Base-by-base conservation (phyloP, 2,329 filamentous ascomycete genomes). In the Rutstroemia sp. region DNA sequence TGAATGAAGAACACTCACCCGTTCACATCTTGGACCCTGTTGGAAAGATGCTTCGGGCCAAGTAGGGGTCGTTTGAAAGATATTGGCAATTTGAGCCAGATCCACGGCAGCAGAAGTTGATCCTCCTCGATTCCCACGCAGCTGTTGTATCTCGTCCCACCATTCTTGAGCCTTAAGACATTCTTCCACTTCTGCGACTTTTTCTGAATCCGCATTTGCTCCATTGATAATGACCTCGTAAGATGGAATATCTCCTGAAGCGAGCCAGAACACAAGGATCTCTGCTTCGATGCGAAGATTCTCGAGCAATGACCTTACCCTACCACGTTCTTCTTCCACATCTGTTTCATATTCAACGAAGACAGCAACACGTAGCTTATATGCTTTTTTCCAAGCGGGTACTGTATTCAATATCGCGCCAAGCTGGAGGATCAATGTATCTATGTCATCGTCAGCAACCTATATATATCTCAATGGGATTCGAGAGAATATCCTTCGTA, bases 311-410 rank as follows among this genome's bases (percentile, higher is more conserved):
- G 86, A 82, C 58, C 82, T 82, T 16, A 95, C 86, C 56, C 89
- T 77, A 1, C 79, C 80, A 38, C 82, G 76, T 70, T 95, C 90
- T 70, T 95, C 88, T 40, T 87, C 82, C 0, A 95, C 85, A 63
- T 95, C 90, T 25, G 78, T 83, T 68, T 94, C 89, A 63, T 95
- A 95, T 67, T 95, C 90, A 19, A 95, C 90, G 69, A 95, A 95
- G 0, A 95, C 89, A 54, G 87, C 82, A 4, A 95, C 87, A 40
- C 90, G 84, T 7, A 95, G 72, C 42, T 76, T 78, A 68, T 88
- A 94, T 0, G 78, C 79, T 52, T 81, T 82, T 64, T 87, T 88
- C 89, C 89, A 95, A 0, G 86, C 83, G 2, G 86, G 86, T 0
- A 94, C 89, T 1, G 88, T 94, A 61, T 87, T 82, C 1, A 95